Evolutionary conservation across 805 yeast genomes (phyloP).

Genomic region (Jamesozyma jinghongensis): DNA sequence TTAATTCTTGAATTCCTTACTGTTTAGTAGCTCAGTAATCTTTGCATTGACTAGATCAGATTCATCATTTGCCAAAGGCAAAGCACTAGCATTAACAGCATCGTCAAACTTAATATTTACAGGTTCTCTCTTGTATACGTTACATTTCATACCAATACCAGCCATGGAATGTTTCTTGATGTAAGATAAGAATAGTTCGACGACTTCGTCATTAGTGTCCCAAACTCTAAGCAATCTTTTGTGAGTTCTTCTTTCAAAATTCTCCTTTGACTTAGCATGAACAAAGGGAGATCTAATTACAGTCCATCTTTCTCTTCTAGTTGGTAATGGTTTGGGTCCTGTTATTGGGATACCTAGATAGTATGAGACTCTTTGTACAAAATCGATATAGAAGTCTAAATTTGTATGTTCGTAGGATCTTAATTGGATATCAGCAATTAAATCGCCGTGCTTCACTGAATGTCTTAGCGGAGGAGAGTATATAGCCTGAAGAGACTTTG

Average conservation of each 20-base stretch:
- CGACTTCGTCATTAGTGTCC: slow-evolving; percentile 78
- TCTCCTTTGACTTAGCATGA: slow-evolving; percentile 89
- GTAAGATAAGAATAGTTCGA: slow-evolving; percentile 74
- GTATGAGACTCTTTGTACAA: slow-evolving; percentile 82
- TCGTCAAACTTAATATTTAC: slow-evolving; percentile 4
- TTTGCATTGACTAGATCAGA: slow-evolving; percentile 34
- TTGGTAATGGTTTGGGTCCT: slow-evolving; percentile 59
- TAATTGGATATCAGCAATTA: slow-evolving; percentile 68
- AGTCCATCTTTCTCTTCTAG: slow-evolving; percentile 81
- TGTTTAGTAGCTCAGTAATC: slow-evolving; percentile 61
- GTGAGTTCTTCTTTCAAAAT: slow-evolving; percentile 81
- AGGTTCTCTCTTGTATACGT: slow-evolving; percentile 45
- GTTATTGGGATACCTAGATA: slow-evolving; percentile 81
- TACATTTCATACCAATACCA: slow-evolving; percentile 79
- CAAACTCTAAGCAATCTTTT: slow-evolving; percentile 63
- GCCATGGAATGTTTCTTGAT: slow-evolving; percentile 66
- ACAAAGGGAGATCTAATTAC: slow-evolving; percentile 90
- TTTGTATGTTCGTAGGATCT: slow-evolving; percentile 63
- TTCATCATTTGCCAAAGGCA: slow-evolving; percentile 1
- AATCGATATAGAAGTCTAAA: slow-evolving; percentile 70
- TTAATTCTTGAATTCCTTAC: slow-evolving; percentile 55
- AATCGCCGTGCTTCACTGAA: slow-evolving; percentile 57
- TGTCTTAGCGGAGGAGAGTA: slow-evolving; percentile 73
- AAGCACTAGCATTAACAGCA: neutral
- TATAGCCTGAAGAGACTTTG: slow-evolving; percentile 76